phyloP scores from a whole-genome alignment of 1,284 basidiomycete genomes.

The Trametes polyzona region DNA sequence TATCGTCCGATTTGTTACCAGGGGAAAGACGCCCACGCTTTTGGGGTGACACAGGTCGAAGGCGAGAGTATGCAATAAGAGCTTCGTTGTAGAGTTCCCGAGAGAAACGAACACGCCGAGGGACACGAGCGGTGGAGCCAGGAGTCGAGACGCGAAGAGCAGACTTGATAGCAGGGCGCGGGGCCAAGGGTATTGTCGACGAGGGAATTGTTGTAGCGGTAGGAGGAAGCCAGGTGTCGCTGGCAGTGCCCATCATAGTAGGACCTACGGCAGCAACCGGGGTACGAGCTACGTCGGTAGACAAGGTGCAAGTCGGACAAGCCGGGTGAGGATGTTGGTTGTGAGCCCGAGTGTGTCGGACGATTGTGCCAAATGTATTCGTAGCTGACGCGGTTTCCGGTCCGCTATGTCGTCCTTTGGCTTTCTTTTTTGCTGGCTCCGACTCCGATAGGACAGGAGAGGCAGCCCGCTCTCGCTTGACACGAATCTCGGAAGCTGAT shows the following conservation, averaged over 20 bases:
- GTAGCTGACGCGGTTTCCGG: background rate
- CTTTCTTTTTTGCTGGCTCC: slow-evolving; percentile 1
- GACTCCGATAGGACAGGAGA: slow-evolving; percentile 15
- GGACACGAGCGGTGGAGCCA: background rate
- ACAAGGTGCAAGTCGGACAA: slow-evolving; percentile 10
- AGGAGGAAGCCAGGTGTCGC: background rate
- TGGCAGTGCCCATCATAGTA: background rate
- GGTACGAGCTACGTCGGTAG: no score
- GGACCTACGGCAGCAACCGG: background rate
- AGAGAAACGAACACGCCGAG: slow-evolving; percentile 17
- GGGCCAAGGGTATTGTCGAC: background rate
- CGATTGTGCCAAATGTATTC: background rate
- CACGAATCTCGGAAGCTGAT: background rate
- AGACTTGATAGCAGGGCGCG: slow-evolving; percentile 5
- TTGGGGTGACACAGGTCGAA: background rate
- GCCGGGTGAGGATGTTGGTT: slow-evolving; percentile 13
- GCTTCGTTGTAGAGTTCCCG: background rate
- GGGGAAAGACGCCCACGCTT: background rate
- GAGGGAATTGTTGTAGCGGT: background rate
- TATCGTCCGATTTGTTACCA: background rate
- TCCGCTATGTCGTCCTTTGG: background rate
- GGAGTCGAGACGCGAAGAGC: slow-evolving; percentile 3
- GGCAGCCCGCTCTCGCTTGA: slow-evolving; percentile 26
- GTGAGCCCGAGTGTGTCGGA: slow-evolving; percentile 24
- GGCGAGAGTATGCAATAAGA: slow-evolving; percentile 1